phyloP scores from a whole-genome alignment of 495 filamentous ascomycete species.

The Aspergillus ellipticus region DNA sequence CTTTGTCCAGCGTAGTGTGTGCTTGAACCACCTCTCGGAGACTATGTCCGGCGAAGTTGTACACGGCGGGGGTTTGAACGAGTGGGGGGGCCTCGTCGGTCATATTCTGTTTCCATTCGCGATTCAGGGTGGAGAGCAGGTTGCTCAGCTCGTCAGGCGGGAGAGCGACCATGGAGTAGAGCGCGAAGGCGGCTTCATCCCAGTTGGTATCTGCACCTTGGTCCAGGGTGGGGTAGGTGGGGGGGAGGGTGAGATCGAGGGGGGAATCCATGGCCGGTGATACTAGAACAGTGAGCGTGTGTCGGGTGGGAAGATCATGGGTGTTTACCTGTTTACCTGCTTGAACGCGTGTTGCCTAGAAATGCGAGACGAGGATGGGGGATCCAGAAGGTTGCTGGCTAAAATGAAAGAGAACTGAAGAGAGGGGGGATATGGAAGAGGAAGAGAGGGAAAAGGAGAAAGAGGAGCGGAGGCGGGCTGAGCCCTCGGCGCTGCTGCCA shows the following conservation, averaged over 20 bases:
- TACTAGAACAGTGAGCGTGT: background rate
- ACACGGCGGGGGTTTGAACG: background rate
- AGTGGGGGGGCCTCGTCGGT: background rate
- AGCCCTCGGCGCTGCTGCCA: too few relatives aligned
- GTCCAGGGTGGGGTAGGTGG: constrained; percentile 1
- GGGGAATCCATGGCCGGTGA: background rate
- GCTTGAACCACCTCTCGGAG: constrained; percentile 4
- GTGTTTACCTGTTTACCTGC: too few relatives aligned
- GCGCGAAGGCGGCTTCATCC: constrained; percentile 5
- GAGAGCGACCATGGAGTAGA: constrained; percentile 3
- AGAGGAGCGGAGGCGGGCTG: too few relatives aligned
- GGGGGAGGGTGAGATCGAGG: constrained; percentile 6
- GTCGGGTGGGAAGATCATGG: too few relatives aligned
- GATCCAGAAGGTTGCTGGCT: too few relatives aligned
- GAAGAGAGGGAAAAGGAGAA: background rate
- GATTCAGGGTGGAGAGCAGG: background rate
- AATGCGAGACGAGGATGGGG: too few relatives aligned
- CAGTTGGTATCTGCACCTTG: background rate
- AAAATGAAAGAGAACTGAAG: background rate
- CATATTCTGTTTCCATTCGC: background rate
- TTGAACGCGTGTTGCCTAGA: too few relatives aligned
- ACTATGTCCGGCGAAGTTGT: background rate
- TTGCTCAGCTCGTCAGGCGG: background rate
- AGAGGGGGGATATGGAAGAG: background rate
- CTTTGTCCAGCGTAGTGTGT: constrained; percentile 3